phyloP scores from a whole-genome alignment of 805 yeast species.

The Teunomyces gatunensis region DNA sequence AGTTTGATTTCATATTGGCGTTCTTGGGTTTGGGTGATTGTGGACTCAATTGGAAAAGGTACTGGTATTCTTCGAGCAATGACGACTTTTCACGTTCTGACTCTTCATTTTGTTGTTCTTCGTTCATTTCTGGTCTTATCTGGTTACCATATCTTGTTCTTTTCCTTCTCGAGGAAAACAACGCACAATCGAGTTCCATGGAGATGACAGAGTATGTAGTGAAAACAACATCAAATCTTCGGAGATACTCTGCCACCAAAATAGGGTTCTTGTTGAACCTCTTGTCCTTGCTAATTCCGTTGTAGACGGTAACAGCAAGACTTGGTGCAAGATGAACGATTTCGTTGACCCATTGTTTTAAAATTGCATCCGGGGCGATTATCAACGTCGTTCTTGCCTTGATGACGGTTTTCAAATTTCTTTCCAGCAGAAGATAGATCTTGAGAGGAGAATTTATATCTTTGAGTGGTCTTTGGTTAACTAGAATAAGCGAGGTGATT shows the following conservation, averaged over 20 bases:
- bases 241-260: constrained; percentile 52
- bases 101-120: constrained; percentile 10
- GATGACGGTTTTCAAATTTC: constrained; percentile 43
- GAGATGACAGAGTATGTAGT: constrained; percentile 74
- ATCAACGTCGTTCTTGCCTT: constrained; percentile 72
- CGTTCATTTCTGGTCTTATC: constrained; percentile 15
- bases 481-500: constrained; percentile 58
- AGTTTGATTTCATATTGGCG: constrained; percentile 23
- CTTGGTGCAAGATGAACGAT: constrained; percentile 55
- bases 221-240: constrained; percentile 71
- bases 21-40: constrained; percentile 22
- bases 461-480: constrained; percentile 52
- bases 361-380: constrained; percentile 81
- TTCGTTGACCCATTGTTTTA: constrained; percentile 85
- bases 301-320: constrained; percentile 60
- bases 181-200: constrained; percentile 74
- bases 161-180: constrained; percentile 58
- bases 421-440: constrained; percentile 30
- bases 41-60: constrained; percentile 26
- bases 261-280: constrained; percentile 29
- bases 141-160: constrained; percentile 42
- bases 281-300: constrained; percentile 44
- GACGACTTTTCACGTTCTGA: constrained; percentile 4
- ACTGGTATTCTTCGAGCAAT: constrained; percentile 15
- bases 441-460: constrained; percentile 31